Base-by-base conservation (phyloP, 768 basidiomycete species). In the Amanita molliuscula region DNA sequence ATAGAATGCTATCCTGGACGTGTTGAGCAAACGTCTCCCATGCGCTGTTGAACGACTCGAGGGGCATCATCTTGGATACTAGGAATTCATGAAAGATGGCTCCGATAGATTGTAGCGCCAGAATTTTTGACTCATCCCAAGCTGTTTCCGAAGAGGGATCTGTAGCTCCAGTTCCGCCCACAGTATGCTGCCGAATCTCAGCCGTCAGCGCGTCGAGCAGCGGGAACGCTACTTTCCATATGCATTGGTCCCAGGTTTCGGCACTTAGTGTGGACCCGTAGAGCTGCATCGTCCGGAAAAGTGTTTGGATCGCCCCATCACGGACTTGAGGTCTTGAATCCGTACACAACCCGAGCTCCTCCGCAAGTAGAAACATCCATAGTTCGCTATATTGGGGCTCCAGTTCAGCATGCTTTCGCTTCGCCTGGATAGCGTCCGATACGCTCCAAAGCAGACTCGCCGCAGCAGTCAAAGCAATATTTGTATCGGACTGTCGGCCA, bases 381-480 rank as follows among this genome's bases (percentile, higher is more conserved):
- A 97, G 66, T 2, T 80, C 78, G 59, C 82, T 89, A 58, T 90
- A 91, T 56, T 82, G 79, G 0, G 81, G 82, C 55, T 81, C 77
- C 50, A 79, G 77, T 34, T 77, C 73, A 3, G 65, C 65, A 51
- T 74, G 68, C 56, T 83, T 83, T 18, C 88, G 77, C 60, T 89
- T 87, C 6, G 84, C 78, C 59, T 95, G 92, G 31, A 98, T 89
- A 1, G 90, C 87, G 61, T 99, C 95, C 0, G 94, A 96, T 0
- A 99, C 88, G 53, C 88, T 86, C 95, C 95, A 98, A 4, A 99
- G 71, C 2, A 97, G 67, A 47, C 90, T 92, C 51, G 91, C 91
- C 0, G 94, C 91, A 0, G 91, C 90, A 1, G 95, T 95, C 49
- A 99, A 68, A 1, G 93, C 89, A 50, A 99, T 95, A 58, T 99